Conservation (phyloP, 371 early-diverging fungal species). For the Apophysomyces ossiformis region DNA sequence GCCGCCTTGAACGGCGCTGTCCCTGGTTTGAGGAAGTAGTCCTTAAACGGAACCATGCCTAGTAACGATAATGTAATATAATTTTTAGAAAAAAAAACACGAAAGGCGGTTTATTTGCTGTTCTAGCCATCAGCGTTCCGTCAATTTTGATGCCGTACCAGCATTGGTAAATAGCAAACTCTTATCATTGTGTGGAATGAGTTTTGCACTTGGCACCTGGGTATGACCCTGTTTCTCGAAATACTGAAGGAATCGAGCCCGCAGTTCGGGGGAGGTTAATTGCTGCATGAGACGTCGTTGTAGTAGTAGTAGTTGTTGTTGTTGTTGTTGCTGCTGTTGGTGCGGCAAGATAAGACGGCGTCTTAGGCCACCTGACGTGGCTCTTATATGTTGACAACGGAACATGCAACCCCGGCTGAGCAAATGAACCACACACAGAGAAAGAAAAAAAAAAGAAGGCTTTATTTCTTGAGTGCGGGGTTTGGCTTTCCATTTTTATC, state of each 20-base stretch:
- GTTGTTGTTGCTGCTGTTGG: too few species aligned
- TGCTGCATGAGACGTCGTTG: constrained; percentile 30
- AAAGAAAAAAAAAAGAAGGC: too few species aligned
- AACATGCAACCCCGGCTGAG: background rate
- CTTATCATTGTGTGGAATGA: constrained; percentile 76
- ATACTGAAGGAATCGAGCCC: constrained; percentile 55
- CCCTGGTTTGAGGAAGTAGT: constrained; percentile 68
- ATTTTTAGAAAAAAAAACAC: too few species aligned
- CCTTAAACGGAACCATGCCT: constrained; percentile 85
- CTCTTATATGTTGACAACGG: background rate
- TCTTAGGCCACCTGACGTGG: background rate
- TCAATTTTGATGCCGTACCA: constrained; percentile 31
- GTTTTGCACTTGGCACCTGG: constrained; percentile 53
- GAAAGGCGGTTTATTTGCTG: background rate
- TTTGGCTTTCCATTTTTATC: constrained; percentile 9
- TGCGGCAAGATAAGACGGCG: background rate
- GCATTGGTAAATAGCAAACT: constrained; percentile 81
- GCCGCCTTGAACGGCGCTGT: constrained; percentile 66
- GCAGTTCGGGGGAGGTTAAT: constrained; percentile 52
- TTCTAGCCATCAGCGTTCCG: background rate
- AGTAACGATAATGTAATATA: background rate
- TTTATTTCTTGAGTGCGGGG: constrained; percentile 7
- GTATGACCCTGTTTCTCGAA: constrained; percentile 58
- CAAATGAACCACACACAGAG: too few species aligned
- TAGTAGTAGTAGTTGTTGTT: too few species aligned